Evolutionary conservation across 2,329 filamentous ascomycete genomes (phyloP).

Genomic region (Calonectria ilicicola): DNA sequence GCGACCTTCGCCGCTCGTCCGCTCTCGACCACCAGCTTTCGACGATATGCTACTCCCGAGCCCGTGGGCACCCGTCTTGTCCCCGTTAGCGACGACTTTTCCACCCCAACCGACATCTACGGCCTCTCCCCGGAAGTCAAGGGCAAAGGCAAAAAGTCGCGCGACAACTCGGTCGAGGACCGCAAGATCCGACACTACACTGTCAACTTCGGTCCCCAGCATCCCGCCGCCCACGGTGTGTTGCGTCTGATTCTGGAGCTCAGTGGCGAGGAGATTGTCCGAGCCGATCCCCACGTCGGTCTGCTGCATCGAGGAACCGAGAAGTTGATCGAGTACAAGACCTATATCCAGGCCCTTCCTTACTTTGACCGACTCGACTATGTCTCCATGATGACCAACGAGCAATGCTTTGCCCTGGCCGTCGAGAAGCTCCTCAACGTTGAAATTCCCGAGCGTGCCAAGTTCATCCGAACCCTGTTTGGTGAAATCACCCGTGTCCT

Average conservation of each 20-base stretch:
- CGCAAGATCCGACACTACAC: constrained; percentile 99
- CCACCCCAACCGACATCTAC: constrained; percentile 62
- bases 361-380: constrained; percentile 99
- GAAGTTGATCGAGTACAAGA: constrained; percentile 99
- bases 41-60: constrained; percentile 71
- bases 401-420: constrained; percentile 95
- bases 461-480: constrained; percentile 97
- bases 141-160: constrained; percentile 58
- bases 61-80: constrained; percentile 69
- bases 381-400: constrained; percentile 99
- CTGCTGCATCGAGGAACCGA: constrained; percentile 96
- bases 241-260: constrained; percentile 96
- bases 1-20: constrained; percentile 61
- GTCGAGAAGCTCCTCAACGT: constrained; percentile 98
- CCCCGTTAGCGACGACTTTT: constrained; percentile 74
- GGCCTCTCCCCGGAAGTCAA: constrained; percentile 57
- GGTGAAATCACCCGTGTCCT: constrained; percentile 93
- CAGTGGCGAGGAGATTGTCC: constrained; percentile 97
- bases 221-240: constrained; percentile 98
- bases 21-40: constrained; percentile 74
- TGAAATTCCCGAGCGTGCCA: constrained; percentile 93
- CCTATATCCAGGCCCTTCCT: constrained; percentile 95
- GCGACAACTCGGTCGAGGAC: constrained; percentile 62
- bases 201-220: constrained; percentile 99
- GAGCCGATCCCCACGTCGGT: constrained; percentile 96